A percentile compares a stretch with the other conserved stretches of the same genome.
Evolutionary conservation across 2,329 filamentous ascomycete genomes (phyloP).

Genomic region (Aureobasidium sp.): DNA sequence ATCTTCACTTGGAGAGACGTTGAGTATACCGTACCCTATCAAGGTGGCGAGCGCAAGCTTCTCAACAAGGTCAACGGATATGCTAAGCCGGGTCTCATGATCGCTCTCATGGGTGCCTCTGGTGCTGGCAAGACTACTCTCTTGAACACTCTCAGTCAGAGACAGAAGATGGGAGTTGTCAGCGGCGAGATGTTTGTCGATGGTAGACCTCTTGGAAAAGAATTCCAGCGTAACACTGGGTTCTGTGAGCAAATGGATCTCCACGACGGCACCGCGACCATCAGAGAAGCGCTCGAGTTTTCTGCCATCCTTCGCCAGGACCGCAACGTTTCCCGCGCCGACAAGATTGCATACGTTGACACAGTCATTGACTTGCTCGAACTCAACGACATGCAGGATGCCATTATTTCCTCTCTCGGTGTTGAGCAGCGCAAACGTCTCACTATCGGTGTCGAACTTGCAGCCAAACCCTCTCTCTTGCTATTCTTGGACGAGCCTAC

Average conservation of each 20-base stretch:
- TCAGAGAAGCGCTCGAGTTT: slow-evolving; percentile 63
- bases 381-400: slow-evolving; percentile 59
- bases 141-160: slow-evolving; percentile 68
- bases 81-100: slow-evolving; percentile 71
- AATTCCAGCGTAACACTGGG: slow-evolving; percentile 63
- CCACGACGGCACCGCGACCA: slow-evolving; percentile 60
- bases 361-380: slow-evolving; percentile 60
- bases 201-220: slow-evolving; percentile 52
- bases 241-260: slow-evolving; percentile 69
- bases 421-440: slow-evolving; percentile 66
- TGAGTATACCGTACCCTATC: slow-evolving; percentile 65
- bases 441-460: slow-evolving; percentile 67
- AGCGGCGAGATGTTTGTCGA: slow-evolving; percentile 67
- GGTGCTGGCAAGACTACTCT: slow-evolving; percentile 81
- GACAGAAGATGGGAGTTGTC: slow-evolving; percentile 59
- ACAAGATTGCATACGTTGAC: slow-evolving; percentile 62
- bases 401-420: slow-evolving; percentile 56
- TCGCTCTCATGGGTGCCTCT: slow-evolving; percentile 73
- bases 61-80: slow-evolving; percentile 68
- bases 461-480: slow-evolving; percentile 59
- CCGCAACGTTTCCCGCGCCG: slow-evolving; percentile 44
- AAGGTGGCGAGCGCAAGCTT: slow-evolving; percentile 55
- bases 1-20: slow-evolving; percentile 67
- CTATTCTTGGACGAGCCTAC: slow-evolving; percentile 69
- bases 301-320: slow-evolving; percentile 60